Evolutionary conservation across 345 rosid genomes (phyloP).

Genomic region (Rhodamnia rubescens): DNA sequence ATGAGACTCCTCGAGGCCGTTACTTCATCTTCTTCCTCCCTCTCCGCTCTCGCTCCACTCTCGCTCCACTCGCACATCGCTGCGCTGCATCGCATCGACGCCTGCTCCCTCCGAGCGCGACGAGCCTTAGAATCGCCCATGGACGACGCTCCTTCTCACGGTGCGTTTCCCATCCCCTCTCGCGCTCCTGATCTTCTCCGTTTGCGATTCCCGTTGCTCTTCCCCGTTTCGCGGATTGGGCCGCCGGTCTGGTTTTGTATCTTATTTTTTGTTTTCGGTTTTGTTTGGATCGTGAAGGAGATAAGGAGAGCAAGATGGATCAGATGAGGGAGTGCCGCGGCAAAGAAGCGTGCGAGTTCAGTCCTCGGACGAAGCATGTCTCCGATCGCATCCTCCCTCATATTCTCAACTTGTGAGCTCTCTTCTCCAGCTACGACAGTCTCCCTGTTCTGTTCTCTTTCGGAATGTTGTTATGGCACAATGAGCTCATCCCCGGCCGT

Average conservation of each 20-base stretch:
- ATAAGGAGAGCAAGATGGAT: constrained; percentile 12
- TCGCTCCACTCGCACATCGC: not conserved
- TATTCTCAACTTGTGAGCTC: constrained; percentile 61
- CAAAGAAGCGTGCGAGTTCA: constrained; percentile 41
- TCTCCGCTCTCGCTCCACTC: not conserved
- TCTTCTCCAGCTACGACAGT: not conserved
- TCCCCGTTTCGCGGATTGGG: not conserved
- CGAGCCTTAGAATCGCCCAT: not conserved
- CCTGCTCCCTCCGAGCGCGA: not conserved
- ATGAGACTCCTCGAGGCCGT: not conserved
- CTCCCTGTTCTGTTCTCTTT: not conserved
- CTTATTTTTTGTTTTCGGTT: not conserved
- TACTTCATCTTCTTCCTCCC: not conserved
- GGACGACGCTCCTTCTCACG: not conserved
- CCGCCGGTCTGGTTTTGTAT: not conserved
- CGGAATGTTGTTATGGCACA: not conserved
- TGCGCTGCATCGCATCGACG: not conserved
- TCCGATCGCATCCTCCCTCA: constrained; percentile 63
- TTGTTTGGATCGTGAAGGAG: not conserved
- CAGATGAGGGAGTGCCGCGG: constrained; percentile 22
- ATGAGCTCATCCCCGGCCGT: not conserved
- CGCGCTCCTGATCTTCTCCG: not conserved
- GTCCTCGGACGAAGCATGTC: constrained; percentile 1
- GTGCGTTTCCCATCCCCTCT: not conserved
- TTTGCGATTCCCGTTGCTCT: not conserved